Evolutionary conservation across 2,329 filamentous ascomycete species (phyloP).

Genomic region (Nothomitra cinnamomea): DNA sequence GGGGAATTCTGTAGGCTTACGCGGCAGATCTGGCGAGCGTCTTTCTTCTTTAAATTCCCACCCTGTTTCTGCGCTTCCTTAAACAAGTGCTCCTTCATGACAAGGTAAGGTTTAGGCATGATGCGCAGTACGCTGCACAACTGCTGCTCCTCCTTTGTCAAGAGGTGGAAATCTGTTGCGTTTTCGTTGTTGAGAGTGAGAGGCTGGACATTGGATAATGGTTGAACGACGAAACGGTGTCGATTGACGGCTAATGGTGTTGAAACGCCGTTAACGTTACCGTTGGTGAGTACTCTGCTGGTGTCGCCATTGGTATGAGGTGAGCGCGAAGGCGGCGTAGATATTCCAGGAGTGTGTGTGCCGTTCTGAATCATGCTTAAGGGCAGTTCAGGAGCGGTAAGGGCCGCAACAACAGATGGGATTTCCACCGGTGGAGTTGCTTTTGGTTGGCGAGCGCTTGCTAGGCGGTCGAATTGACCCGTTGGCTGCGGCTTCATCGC

Average conservation of each 20-base stretch:
- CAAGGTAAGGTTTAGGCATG: constrained; percentile 86
- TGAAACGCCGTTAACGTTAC: constrained; percentile 24
- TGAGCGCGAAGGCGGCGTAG: neutral
- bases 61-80: constrained; percentile 82
- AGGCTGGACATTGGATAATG: constrained; percentile 43
- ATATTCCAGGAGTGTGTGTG: constrained; percentile 19
- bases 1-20: constrained; percentile 17
- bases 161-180: constrained; percentile 66
- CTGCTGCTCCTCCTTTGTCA: constrained; percentile 70
- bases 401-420: constrained; percentile 54
- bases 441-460: constrained; percentile 50
- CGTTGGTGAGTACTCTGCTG: constrained; percentile 26
- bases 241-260: constrained; percentile 21
- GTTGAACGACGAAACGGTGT: constrained; percentile 35
- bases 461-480: constrained; percentile 55
- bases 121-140: constrained; percentile 71
- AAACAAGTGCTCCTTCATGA: constrained; percentile 84
- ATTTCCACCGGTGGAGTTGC: constrained; percentile 46
- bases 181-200: constrained; percentile 58
- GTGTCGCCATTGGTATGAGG: neutral
- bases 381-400: constrained; percentile 66
- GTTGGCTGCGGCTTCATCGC: constrained; percentile 5
- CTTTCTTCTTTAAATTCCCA: constrained; percentile 82
- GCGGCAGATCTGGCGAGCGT: constrained; percentile 68
- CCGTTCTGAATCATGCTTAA: constrained; percentile 35